Base-by-base conservation (phyloP, 805 yeast genomes). In the Candida arabinofermentans region DNA sequence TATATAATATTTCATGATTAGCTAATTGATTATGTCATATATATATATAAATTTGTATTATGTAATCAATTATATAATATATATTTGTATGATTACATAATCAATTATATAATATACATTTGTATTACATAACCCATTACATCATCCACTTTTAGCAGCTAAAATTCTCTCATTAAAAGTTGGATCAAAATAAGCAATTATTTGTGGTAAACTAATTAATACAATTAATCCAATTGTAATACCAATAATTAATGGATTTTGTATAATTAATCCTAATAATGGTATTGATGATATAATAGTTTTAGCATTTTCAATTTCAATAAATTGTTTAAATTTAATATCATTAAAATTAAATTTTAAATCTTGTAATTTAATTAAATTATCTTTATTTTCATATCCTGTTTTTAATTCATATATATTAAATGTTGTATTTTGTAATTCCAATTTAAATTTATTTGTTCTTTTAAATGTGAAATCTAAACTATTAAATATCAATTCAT, bases 131-230 rank as follows among this genome's bases (percentile, higher is more conserved):
- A 7, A 9, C 6, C 9, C 9, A 6, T 23, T 23, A 23, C 24
- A 7, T 9, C 16, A 7, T 19, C 18, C 32, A 4, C 6, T 7
- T 33, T 24, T 10, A 37, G 54, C 54, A 27, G 47, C 48, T 14
- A 50, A 42, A 18, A 51, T 50, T 13, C 59, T 38, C 14, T 55
- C 59, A 22, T 47, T 52, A 35, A 56, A 58, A 2, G 40, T 51
- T 0, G 66, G 64, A 33, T 60, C 64, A 7, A 58, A n/a, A n/a
- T 36, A 35, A 14, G 52, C 44, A 14, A 60, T 38, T 12, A 59
- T 43, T 4, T 49, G 35, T 1, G 64, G 65, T 41, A 57, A 29
- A 13, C 46, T n/a, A 3, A 49, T 44, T 3, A 57, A 41, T 3
- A 36, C 24, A 2, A 50, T 26, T 36, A 49, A 31, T 4, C 36